Evolutionary conservation across 2,329 filamentous ascomycete species (phyloP).

Genomic region (Colletotrichum euphorbiae): DNA sequence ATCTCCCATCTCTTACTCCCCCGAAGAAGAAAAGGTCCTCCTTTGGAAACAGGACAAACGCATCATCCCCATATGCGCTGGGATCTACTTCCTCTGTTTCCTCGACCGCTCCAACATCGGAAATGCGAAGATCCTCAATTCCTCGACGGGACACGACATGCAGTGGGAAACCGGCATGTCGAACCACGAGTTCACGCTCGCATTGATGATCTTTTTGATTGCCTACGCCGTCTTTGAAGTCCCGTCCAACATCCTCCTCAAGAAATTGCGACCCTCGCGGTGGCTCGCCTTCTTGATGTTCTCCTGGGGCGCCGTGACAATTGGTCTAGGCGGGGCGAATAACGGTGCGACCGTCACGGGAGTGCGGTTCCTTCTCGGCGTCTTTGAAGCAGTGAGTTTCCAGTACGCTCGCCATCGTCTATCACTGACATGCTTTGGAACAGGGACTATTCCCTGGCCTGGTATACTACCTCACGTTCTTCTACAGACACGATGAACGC

Average conservation of each 20-base stretch:
- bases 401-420: no score
- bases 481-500: conserved; percentile 59
- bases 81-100: conserved; percentile 75
- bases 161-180: conserved; percentile 72
- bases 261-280: conserved; percentile 48
- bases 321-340: conserved; percentile 53
- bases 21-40: conserved; percentile 52
- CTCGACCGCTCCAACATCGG: conserved; percentile 77
- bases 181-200: conserved; percentile 68
- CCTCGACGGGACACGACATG: conserved; percentile 69
- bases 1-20: neutral
- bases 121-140: conserved; percentile 75
- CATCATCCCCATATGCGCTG: conserved; percentile 72
- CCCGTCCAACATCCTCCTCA: conserved; percentile 53
- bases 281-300: conserved; percentile 54
- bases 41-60: conserved; percentile 70
- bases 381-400: conserved; percentile 50
- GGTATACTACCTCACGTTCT: conserved; percentile 56
- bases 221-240: conserved; percentile 55
- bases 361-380: conserved; percentile 55
- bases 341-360: conserved; percentile 52
- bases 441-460: conserved; percentile 55
- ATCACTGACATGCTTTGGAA: no score
- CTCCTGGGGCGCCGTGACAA: conserved; percentile 52
- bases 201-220: conserved; percentile 70